These are phyloP conservation scores for Hibiscus trionum DNA, from an alignment of 345 rosid species.

Conservation along the genomic window DNA sequence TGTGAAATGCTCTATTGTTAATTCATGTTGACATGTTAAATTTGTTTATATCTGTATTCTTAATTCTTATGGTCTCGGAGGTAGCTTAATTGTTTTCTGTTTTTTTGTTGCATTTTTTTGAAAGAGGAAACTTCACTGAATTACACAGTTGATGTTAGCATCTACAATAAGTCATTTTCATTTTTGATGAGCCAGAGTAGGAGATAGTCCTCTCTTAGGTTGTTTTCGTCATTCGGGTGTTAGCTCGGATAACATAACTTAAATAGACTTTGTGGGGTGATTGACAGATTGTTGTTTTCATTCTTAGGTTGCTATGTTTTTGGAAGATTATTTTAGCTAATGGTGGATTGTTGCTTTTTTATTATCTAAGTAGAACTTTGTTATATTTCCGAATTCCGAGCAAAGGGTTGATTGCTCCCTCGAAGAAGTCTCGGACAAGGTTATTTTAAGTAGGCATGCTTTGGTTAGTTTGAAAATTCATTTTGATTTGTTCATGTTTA, in stretches of 20 bases:
- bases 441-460: background rate
- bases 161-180: no score
- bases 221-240: no score
- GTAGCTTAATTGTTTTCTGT: background rate
- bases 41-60: background rate
- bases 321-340: background rate
- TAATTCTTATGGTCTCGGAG: background rate
- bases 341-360: background rate
- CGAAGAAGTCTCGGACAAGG: background rate
- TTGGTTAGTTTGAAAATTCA: background rate
- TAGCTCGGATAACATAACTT: no score
- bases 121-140: background rate
- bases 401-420: background rate
- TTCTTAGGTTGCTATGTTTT: background rate
- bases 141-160: background rate
- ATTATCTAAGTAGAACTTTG: background rate
- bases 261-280: background rate
- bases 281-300: no score
- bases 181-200: no score
- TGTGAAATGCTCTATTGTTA: background rate
- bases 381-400: constrained; percentile 2
- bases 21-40: background rate
- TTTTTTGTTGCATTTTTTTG: background rate
- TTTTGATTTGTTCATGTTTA: background rate
- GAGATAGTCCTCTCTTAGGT: no score